Conservation (phyloP, 768 basidiomycete species). For the Suillus decipiens region DNA sequence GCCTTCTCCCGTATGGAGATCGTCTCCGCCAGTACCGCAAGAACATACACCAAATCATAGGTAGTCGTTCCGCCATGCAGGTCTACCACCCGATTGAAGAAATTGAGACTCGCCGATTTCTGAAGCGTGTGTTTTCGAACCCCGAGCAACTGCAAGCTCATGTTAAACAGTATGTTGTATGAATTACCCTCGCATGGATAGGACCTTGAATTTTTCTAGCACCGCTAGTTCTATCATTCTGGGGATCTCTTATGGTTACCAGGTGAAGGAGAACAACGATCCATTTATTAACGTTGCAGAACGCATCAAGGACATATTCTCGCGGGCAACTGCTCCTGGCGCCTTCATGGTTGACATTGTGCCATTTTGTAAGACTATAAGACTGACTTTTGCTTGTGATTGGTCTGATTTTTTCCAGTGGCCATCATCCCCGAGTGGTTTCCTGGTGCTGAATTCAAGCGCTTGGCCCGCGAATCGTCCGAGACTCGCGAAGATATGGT, state of each 20-base stretch:
- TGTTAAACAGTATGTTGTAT: constrained; percentile 38
- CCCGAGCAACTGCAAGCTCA: constrained; percentile 39
- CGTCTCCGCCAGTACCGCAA: constrained; percentile 44
- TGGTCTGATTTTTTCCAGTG: constrained; percentile 26
- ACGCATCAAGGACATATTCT: constrained; percentile 51
- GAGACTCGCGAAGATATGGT: constrained; percentile 56
- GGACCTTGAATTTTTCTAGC: constrained; percentile 25
- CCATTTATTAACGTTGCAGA: constrained; percentile 56
- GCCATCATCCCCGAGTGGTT: constrained; percentile 57
- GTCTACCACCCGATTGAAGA: constrained; percentile 39
- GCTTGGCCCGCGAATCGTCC: constrained; percentile 53
- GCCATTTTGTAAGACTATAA: constrained; percentile 36
- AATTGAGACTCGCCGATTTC: constrained; percentile 43
- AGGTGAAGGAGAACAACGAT: constrained; percentile 51
- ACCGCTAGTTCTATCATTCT: constrained; percentile 56
- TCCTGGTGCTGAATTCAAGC: constrained; percentile 56
- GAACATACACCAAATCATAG: constrained; percentile 42
- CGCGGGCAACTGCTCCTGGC: constrained; percentile 47
- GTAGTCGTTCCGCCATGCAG: constrained; percentile 38
- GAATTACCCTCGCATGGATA: neutral
- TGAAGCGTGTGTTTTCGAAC: constrained; percentile 39
- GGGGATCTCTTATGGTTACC: constrained; percentile 54
- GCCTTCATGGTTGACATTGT: constrained; percentile 51
- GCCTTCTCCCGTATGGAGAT: constrained; percentile 41
- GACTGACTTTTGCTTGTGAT: neutral